Percentiles rank a stretch among this genome's conserved stretches.
phyloP scores from a whole-genome alignment of 306 rosid genomes.

The Citrullus amarus region DNA sequence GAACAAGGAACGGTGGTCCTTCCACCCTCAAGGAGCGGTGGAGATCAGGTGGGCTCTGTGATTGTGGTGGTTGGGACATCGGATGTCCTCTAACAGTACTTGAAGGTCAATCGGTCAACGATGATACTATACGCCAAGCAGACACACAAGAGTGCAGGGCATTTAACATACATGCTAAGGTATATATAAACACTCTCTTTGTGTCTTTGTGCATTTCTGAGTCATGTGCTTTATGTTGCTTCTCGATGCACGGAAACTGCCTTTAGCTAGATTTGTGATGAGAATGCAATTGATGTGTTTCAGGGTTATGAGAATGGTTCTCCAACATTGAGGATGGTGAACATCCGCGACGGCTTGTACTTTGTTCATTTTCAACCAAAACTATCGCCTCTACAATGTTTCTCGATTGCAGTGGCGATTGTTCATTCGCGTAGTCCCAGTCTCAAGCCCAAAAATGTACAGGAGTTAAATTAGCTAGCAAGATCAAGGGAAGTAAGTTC shows the following conservation, averaged over 20 bases:
- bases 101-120: constrained; percentile 32
- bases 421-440: constrained; percentile 59
- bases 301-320: constrained; percentile 34
- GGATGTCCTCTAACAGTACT: constrained; percentile 86
- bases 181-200: constrained; percentile 12
- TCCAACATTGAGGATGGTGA: constrained; percentile 71
- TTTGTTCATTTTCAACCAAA: constrained; percentile 53
- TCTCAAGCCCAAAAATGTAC: constrained; percentile 42
- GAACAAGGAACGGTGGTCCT: constrained; percentile 64
- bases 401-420: constrained; percentile 79
- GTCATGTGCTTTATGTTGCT: not conserved
- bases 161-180: constrained; percentile 53
- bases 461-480: constrained; percentile 22
- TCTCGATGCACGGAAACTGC: not conserved
- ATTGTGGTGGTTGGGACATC: constrained; percentile 99
- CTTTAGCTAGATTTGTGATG: not conserved
- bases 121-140: constrained; percentile 19
- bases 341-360: constrained; percentile 61
- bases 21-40: constrained; percentile 80
- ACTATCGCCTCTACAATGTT: constrained; percentile 65
- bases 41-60: constrained; percentile 81
- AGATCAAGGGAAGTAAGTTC: constrained; percentile 24
- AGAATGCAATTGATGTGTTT: not conserved
- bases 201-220: not conserved
- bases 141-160: constrained; percentile 50